Evolutionary conservation across 768 basidiomycete genomes (phyloP).

Genomic region (Mycena epipterygia): DNA sequence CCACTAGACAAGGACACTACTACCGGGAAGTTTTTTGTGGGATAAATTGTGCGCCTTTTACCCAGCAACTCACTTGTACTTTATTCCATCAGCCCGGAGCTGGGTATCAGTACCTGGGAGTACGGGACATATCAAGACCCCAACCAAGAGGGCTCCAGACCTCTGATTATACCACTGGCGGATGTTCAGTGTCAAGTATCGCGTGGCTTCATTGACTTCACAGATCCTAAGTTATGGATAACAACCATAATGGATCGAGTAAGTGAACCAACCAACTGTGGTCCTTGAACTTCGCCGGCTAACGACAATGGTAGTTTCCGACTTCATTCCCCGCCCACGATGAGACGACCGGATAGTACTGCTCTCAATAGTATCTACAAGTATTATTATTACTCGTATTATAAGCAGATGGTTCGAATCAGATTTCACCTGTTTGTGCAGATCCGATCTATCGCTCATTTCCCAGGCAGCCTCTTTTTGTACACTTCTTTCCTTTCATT

Average conservation of each 20-base stretch:
- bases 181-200: slow-evolving; percentile 32
- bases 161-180: slow-evolving; percentile 28
- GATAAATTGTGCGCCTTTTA: background rate
- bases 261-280: background rate
- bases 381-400: too few relatives aligned
- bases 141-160: background rate
- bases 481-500: too few relatives aligned
- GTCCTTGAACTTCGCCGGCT: too few relatives aligned
- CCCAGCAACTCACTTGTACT: too few relatives aligned
- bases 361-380: too few relatives aligned
- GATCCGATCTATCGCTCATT: too few relatives aligned
- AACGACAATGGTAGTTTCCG: too few relatives aligned
- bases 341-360: too few relatives aligned
- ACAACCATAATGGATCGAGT: slow-evolving; percentile 35
- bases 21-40: background rate
- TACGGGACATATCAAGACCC: slow-evolving; percentile 21
- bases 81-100: slow-evolving; percentile 39
- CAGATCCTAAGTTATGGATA: slow-evolving; percentile 34
- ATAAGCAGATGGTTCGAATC: too few relatives aligned
- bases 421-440: too few relatives aligned
- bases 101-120: slow-evolving; percentile 35
- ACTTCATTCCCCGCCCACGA: too few relatives aligned
- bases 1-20: background rate
- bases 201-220: slow-evolving; percentile 25
- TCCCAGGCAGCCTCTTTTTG: too few relatives aligned